These are phyloP conservation scores for Phytophthora cactorum DNA, from an alignment of 352 stramenopile genomes.

Conservation along the genomic window DNA sequence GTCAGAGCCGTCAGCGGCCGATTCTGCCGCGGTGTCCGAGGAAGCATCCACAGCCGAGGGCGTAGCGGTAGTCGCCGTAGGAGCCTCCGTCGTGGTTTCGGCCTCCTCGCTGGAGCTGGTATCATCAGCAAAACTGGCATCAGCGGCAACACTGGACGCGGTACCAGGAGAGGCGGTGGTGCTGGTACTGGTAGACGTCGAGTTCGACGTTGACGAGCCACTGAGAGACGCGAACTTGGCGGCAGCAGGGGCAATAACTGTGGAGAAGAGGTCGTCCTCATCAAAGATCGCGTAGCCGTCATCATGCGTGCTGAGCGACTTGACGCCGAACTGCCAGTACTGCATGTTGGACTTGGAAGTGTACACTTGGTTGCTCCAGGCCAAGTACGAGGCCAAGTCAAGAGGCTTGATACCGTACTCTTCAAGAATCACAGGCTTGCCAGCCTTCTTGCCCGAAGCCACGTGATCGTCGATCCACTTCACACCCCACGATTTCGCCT, in stretches of 20 bases:
- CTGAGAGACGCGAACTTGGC: constrained; percentile 35
- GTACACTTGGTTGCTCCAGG: constrained; percentile 39
- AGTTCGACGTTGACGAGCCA: constrained; percentile 25
- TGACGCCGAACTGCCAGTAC: constrained; percentile 48
- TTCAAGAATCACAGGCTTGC: constrained; percentile 39
- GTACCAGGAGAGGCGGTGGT: constrained; percentile 3
- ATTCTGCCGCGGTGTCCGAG: constrained; percentile 2
- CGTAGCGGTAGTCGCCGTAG: constrained; percentile 16
- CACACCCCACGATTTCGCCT: constrained; percentile 36
- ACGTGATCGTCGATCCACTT: constrained; percentile 44
- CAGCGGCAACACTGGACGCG: constrained; percentile 14
- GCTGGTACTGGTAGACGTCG: constrained; percentile 1
- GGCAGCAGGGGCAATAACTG: constrained; percentile 20
- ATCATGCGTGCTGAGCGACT: constrained; percentile 29
- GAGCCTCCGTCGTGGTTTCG: constrained; percentile 12
- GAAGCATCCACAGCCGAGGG: constrained; percentile 20
- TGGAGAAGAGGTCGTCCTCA: constrained; percentile 25
- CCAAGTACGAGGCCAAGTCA: constrained; percentile 32
- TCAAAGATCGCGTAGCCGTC: constrained; percentile 35
- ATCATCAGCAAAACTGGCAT: constrained; percentile 1
- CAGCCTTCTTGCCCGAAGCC: constrained; percentile 26
- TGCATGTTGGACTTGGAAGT: constrained; percentile 41
- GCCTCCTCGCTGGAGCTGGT: constrained; percentile 10
- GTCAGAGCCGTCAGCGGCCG: constrained; percentile 4
- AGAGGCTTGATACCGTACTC: constrained; percentile 39